Base-by-base conservation (phyloP, 2,329 filamentous ascomycete species). In the Claviceps sp. region DNA sequence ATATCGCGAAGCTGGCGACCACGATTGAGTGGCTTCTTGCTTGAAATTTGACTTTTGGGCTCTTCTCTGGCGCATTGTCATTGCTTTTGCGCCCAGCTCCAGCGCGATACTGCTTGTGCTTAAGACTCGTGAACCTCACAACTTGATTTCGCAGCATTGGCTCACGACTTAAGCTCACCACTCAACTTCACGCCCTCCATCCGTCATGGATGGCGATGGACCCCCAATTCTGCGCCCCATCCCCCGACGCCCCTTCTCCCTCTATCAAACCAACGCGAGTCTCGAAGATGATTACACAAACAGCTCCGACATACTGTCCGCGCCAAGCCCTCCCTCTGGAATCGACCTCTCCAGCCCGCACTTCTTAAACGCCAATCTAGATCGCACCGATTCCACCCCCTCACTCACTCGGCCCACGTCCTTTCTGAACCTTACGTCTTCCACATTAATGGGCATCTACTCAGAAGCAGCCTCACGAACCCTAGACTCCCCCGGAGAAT, bases 381-480 rank as follows among this genome's bases (percentile, higher is more conserved):
- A 54, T 22, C 54, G 60, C 4, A 57, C 62, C 45, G 61, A 65
- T 34, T 58, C 61, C 2, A 42, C 48, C 36, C 40, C 60, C 47
- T 69, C 76, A 49, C 72, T 80, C 57, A 83, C 78, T 62, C 81
- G 87, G 53, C 86, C 83, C 23, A 81, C 85, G 57, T 95, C 88
- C 9, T 79, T 88, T 52, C 73, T 89, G 62, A 95, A 96, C 64
- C 76, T 98, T 54, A 95, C 88, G 4, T 84, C 86, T 9, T 90
- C 88, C 2, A 95, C 93, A 0, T 78, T 98, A 5, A 86, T 85
- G 59, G 91, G 93, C 51, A 98, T 98, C 61, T 98, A 95, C 72
- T 83, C 82, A 11, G 82, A 81, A 6, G 79, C 79, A 1, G 79
- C 79, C 1, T 75, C 77, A 36, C 78, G 53, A 72, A 77, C 45